Evolutionary conservation across 805 yeast genomes (phyloP).

Genomic region (Candida vartiovaarae): DNA sequence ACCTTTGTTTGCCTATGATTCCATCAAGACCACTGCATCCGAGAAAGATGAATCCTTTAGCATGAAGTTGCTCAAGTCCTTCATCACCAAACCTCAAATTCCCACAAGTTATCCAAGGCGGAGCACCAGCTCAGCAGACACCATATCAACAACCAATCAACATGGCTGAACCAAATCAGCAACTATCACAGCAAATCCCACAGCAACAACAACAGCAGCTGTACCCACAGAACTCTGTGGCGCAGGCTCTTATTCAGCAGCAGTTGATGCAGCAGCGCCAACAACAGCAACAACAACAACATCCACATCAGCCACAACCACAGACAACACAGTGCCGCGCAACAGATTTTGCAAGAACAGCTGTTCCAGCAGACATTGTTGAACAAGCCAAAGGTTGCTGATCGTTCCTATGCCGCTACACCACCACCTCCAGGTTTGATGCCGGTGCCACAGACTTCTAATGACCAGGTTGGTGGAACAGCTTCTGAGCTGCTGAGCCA

Average conservation of each 20-base stretch:
- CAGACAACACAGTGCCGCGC: constrained; percentile 15
- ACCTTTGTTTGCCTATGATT: constrained; percentile 4
- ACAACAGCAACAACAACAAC: constrained; percentile 16
- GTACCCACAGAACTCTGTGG: constrained; percentile 18
- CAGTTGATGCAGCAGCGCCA: constrained; percentile 24
- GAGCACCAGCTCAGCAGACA: constrained; percentile 23
- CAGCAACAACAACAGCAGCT: constrained; percentile 17
- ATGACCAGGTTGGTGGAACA: constrained; percentile 33
- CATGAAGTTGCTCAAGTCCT: constrained; percentile 28
- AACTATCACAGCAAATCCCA: constrained; percentile 19
- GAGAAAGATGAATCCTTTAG: constrained; percentile 23
- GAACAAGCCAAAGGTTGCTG: constrained; percentile 19
- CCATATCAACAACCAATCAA: neutral
- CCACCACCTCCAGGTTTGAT: constrained; percentile 76
- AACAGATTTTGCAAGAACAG: constrained; percentile 24
- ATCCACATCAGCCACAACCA: constrained; percentile 13
- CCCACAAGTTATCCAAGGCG: neutral
- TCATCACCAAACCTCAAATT: constrained; percentile 26
- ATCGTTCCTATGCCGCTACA: constrained; percentile 37
- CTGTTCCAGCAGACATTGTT: constrained; percentile 17
- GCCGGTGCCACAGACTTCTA: constrained; percentile 20
- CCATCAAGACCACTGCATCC: neutral
- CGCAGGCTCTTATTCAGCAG: constrained; percentile 21
- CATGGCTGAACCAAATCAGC: constrained; percentile 11
- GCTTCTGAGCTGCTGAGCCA: constrained; percentile 80